phyloP scores from a whole-genome alignment of 495 filamentous ascomycete species.

The Hyaloscypha bicolor region DNA sequence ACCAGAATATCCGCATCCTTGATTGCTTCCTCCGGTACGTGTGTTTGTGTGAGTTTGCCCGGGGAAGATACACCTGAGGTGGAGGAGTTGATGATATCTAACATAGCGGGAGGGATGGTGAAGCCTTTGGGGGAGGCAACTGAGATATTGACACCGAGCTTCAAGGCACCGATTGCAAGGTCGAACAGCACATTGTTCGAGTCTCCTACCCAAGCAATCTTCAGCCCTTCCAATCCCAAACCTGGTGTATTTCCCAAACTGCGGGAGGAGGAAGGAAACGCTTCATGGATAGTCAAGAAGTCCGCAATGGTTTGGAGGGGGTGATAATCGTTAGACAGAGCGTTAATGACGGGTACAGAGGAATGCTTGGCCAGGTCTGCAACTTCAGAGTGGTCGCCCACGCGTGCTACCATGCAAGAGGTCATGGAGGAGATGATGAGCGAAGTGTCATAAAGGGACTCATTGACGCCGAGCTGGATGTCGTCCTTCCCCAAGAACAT shows the following conservation, averaged over 20 bases:
- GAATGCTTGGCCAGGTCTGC: conserved; percentile 76
- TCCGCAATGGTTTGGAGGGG: conserved; percentile 93
- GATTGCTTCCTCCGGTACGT: conserved; percentile 83
- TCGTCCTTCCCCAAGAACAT: conserved; percentile 96
- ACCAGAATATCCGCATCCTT: conserved; percentile 87
- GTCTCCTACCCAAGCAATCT: conserved; percentile 95
- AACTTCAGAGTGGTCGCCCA: conserved; percentile 81
- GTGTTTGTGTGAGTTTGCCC: conserved; percentile 74
- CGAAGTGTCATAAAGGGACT: conserved; percentile 86
- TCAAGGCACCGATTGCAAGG: conserved; percentile 79
- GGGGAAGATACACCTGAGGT: conserved; percentile 54
- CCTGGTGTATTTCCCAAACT: conserved; percentile 37
- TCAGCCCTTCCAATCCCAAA: conserved; percentile 77
- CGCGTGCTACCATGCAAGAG: conserved; percentile 85
- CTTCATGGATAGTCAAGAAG: conserved; percentile 86
- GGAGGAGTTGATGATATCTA: conserved; percentile 63
- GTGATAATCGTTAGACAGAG: conserved; percentile 84
- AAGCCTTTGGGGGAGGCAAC: conserved; percentile 88
- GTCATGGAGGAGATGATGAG: conserved; percentile 92
- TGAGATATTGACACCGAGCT: conserved; percentile 81
- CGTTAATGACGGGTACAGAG: conserved; percentile 91
- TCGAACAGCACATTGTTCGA: conserved; percentile 97
- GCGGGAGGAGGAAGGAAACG: conserved; percentile 51
- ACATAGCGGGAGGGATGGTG: conserved; percentile 72
- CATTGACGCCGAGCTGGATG: conserved; percentile 96